phyloP scores from a whole-genome alignment of 148 eudicot species.

The Cornus controversa region DNA sequence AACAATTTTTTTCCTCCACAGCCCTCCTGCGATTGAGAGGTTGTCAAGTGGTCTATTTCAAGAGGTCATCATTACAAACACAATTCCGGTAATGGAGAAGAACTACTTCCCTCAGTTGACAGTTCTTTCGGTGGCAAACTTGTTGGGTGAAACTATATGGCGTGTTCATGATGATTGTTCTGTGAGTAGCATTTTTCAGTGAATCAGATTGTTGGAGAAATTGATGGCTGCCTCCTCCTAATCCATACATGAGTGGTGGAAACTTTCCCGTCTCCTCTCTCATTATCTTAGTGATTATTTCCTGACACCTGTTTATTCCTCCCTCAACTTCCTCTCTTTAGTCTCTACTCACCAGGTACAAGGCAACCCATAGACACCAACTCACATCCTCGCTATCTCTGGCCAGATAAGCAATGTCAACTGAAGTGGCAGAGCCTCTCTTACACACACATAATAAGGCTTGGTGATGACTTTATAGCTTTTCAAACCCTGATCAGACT shows the following conservation, averaged over 20 bases:
- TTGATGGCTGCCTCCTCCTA: neutral
- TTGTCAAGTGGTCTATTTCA: conserved; percentile 68
- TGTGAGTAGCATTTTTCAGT: conserved; percentile 72
- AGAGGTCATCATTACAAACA: conserved; percentile 68
- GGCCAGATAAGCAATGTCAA: neutral
- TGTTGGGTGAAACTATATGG: conserved; percentile 74
- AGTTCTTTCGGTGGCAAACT: conserved; percentile 64
- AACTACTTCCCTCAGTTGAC: conserved; percentile 70
- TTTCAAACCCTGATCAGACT: neutral
- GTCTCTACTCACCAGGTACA: neutral
- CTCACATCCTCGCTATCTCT: neutral
- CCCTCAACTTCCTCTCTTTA: neutral
- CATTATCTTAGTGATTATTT: too few species aligned
- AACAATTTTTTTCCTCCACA: conserved; percentile 18
- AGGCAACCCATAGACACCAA: neutral
- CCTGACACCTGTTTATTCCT: neutral
- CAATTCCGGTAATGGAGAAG: conserved; percentile 51
- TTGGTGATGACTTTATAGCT: neutral
- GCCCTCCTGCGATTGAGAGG: conserved; percentile 75
- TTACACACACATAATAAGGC: too few species aligned
- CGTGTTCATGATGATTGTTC: conserved; percentile 68
- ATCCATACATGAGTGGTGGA: neutral
- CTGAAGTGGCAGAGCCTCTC: neutral
- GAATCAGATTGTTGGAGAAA: conserved; percentile 7
- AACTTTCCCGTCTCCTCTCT: neutral